Evolutionary conservation across 768 basidiomycete species (phyloP), one percentile per base, ranked within the genome.

Genomic region (Chlorophyllum brunneum): DNA sequence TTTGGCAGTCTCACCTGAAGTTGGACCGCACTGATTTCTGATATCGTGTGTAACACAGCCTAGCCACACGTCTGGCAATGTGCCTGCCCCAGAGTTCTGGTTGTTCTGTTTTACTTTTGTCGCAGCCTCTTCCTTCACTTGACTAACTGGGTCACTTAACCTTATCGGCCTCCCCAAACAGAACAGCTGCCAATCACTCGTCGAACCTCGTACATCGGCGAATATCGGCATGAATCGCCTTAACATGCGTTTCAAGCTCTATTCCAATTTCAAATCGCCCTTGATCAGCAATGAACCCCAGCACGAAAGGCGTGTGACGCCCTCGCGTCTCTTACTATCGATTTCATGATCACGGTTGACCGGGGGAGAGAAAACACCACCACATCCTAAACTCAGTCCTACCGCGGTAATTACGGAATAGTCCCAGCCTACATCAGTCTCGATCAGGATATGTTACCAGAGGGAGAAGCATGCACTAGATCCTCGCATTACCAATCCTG

Each of bases 311-410:
- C 53, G 27, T 26, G 38, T 39, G 44, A 48, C 27, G 20, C 26
- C 15, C 33, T 42, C 39, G n/a, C 10, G n/a, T 41, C 43, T 18
- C 43, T 41, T 38, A 43, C 44, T 11, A 37, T 30, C 40, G 16
- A 22, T 31, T 29, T 45, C 51, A 48, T 48, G 48, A 48, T 48
- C 48, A n/a, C n/a, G n/a, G n/a, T n/a, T n/a, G n/a, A n/a, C n/a
- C n/a, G n/a, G n/a, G n/a, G n/a, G n/a, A n/a, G 48, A 48, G 31
- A 33, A 33, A 7, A 7, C 7, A 33, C 31, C 31, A 33, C 31
- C 8, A 33, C 15, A 15, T 7, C 31, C 8, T 7, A 33, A 33
- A 33, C 15, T 33, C 8, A 33, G 31, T 33, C 7, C 31, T 7
- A 33, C 31, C 8, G 15, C 31, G 7, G 7, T 15, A 15, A 33